These are phyloP conservation scores for Fonsecaea multimorphosa DNA, from an alignment of 2,329 filamentous ascomycete species.

Conservation along the genomic window DNA sequence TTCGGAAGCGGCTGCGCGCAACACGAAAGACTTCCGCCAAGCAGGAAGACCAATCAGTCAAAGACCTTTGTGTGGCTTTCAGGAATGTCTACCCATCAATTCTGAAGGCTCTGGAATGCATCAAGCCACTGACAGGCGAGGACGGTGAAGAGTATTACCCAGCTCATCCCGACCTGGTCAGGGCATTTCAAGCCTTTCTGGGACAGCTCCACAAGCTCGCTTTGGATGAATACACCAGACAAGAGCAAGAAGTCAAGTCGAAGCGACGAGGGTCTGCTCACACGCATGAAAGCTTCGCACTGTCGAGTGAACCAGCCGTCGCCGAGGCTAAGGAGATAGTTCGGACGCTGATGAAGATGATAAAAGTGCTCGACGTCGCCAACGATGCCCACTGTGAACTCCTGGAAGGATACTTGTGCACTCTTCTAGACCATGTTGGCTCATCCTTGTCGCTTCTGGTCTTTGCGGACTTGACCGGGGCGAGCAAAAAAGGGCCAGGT, in stretches of 20 bases:
- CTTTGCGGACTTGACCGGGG: constrained; percentile 23
- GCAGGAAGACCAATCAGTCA: neutral
- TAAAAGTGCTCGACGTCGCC: constrained; percentile 28
- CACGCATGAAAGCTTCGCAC: neutral
- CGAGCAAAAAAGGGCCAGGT: constrained; percentile 9
- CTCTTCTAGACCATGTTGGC: constrained; percentile 37
- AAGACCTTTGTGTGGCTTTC: constrained; percentile 11
- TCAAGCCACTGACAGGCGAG: neutral
- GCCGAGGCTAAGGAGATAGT: constrained; percentile 9
- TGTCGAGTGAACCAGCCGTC: neutral
- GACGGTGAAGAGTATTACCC: constrained; percentile 5
- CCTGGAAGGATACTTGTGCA: constrained; percentile 33
- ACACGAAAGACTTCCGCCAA: neutral
- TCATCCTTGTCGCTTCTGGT: constrained; percentile 36
- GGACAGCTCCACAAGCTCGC: constrained; percentile 32
- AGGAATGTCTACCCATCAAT: constrained; percentile 21
- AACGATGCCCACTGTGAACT: constrained; percentile 24
- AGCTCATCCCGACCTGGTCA: constrained; percentile 24
- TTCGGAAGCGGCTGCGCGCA: neutral
- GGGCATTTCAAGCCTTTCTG: constrained; percentile 30
- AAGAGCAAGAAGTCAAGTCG: constrained; percentile 12
- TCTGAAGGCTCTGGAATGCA: constrained; percentile 8
- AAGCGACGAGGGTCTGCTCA: constrained; percentile 5
- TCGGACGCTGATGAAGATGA: constrained; percentile 26
- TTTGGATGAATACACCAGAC: constrained; percentile 29